Percentiles rank a stretch among this genome's conserved stretches.
Conservation (phyloP, 1,284 basidiomycete genomes). For the Ustilago loliicola region DNA sequence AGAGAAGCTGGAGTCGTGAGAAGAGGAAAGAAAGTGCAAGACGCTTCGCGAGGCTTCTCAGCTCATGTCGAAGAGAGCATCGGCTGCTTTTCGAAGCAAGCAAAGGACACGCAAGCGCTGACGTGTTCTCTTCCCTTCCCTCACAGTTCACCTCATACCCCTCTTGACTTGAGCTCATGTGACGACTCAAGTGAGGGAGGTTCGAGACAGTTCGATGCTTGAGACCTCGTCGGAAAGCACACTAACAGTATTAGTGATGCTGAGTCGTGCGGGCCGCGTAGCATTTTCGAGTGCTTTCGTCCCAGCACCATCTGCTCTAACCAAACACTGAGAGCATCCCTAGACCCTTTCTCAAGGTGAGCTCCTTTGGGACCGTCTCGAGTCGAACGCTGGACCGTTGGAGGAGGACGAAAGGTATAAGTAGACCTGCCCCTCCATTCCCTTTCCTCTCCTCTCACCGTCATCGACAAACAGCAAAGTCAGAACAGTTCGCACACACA, state of each 20-base stretch:
- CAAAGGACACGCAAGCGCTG: background rate
- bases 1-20: background rate
- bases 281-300: background rate
- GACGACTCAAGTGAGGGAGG: background rate
- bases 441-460: background rate
- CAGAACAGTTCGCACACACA: background rate
- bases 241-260: background rate
- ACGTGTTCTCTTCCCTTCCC: constrained; percentile 5
- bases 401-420: constrained; percentile 21
- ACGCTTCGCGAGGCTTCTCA: constrained; percentile 12
- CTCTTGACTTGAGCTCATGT: background rate
- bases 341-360: background rate
- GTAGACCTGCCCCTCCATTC: background rate
- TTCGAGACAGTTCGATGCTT: constrained; percentile 1
- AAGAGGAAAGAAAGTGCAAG: constrained; percentile 20
- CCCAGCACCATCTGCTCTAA: background rate
- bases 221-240: background rate
- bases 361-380: background rate
- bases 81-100: background rate
- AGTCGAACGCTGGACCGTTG: background rate
- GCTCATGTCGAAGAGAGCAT: background rate
- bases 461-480: constrained; percentile 3
- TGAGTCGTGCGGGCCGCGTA: constrained; percentile 1
- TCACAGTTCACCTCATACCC: background rate
- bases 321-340: background rate